Percentiles rank a stretch among this genome's conserved stretches.
Conservation (phyloP, 441 rosid genomes). For the Adansonia gregorii region DNA sequence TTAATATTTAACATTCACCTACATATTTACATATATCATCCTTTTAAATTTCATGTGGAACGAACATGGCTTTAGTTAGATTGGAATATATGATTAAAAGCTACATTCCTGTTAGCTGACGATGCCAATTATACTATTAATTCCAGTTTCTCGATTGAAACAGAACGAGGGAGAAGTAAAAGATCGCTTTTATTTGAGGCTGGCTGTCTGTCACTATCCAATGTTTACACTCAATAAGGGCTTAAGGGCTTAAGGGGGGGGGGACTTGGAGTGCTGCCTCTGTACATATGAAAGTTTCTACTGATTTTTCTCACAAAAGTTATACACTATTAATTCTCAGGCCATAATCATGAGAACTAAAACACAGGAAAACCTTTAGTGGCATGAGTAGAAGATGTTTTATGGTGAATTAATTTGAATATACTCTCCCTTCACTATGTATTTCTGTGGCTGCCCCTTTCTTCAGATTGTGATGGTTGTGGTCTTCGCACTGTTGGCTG, state of each 20-base stretch:
- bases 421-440: slow-evolving; percentile 45
- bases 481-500: slow-evolving; percentile 16
- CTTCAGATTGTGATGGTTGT: slow-evolving; percentile 40
- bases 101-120: too few relatives aligned
- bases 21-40: too few relatives aligned
- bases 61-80: too few relatives aligned
- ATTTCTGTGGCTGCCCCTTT: slow-evolving; percentile 37
- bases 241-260: too few relatives aligned
- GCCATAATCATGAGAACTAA: slow-evolving; percentile 19
- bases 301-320: slow-evolving; percentile 41
- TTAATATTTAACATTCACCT: too few relatives aligned
- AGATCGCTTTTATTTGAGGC: slow-evolving; percentile 17
- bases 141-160: slow-evolving; percentile 2
- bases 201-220: slow-evolving; percentile 12
- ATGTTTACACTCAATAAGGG: slow-evolving; percentile 8
- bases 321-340: slow-evolving; percentile 18
- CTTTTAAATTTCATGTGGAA: too few relatives aligned
- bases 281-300: not conserved
- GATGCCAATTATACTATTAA: too few relatives aligned
- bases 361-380: slow-evolving; percentile 58
- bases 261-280: too few relatives aligned
- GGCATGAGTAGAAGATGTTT: slow-evolving; percentile 49
- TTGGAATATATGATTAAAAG: too few relatives aligned
- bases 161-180: slow-evolving; percentile 3
- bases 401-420: slow-evolving; percentile 50